Base-by-base conservation (phyloP, 2,329 filamentous ascomycete species). In the Zarea fungicola region DNA sequence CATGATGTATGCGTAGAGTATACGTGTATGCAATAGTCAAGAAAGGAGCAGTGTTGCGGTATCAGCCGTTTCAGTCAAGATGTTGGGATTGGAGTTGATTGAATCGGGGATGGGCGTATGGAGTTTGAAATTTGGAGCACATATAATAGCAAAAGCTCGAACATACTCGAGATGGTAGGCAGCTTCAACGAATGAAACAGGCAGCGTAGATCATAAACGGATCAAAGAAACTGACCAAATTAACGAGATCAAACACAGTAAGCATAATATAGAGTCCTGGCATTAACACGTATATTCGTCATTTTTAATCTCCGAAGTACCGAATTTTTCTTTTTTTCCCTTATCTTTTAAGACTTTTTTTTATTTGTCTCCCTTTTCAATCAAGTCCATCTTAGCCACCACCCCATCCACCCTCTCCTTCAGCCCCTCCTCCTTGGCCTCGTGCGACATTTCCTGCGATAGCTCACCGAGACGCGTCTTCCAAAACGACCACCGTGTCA, bases 1-100 rank as follows among this genome's bases (percentile, higher is more conserved):
- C 32, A 69, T 68, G 66, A 67, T 69, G 61, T 69, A 69, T 49
- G 66, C 65, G 26, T 69, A 50, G 59, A 26, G 9, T 46, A 26
- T n/a, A 13, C 14, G 36, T 13, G 29, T 23, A 7, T 10, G 26
- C 13, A 6, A 21, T 26, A 11, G 18, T 26, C n/a, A 19, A 29
- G 18, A 32, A n/a, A 23, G 29, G 18, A 31, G 22, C 28, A 35
- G 16, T 40, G 37, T 48, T 48, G 29, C 39, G 46, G 46, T 42
- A 39, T 32, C 31, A 42, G 31, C 37, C 37, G 31, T 49, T 34
- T 34, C 32, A 40, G 44, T 47, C 44, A 39, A 43, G 39, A 47
- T 19, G 28, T 29, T 23, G 26, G 26, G 31, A 31, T 26, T 6
- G 8, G 9, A 22, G 3, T 37, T 44, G 31, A 29, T n/a, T n/a